Evolutionary conservation across 139 green algal species (phyloP), one percentile per base, ranked within the genome.

Genomic region (Diplosphaera chodatii): DNA sequence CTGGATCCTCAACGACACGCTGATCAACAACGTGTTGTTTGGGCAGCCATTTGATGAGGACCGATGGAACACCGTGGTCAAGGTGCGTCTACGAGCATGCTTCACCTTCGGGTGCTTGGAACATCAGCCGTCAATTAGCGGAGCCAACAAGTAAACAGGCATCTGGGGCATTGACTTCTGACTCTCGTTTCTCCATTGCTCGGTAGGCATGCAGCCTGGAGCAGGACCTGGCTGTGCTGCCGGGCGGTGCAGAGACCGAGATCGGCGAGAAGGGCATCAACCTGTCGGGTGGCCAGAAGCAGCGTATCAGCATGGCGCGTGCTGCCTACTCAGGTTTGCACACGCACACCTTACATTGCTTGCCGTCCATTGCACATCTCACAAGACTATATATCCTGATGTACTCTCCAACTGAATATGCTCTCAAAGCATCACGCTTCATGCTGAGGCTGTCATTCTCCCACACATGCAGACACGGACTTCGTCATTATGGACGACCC

Each of bases 221-320:
- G 1, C 56, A 80, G 18, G 89, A 95, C 71, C 77, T 95, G 65
- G 84, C 84, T 27, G 82, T 75, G 37, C 78, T 96, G 68, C 83
- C 89, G 13, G 83, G 78, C 8, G 92, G 90, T 3, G 90, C 93
- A 32, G 71, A 91, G 28, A 97, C 93, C 1, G 93, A 98, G 80
- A 97, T 98, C 65, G 94, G 94, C 16, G 94, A 98, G 75, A 87
- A 91, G 55, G 94, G 94, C 25, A 83, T 96, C 25, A 97, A 94
- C 55, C 84, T 98, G 62, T 89, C 74, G 1, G 94, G 94, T 63
- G 92, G 94, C 1, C 92, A 98, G 86, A 96, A 96, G 83, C 88
- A 94, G 83, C 87, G 93, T 65, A 84, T 98, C 27, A 88, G 88
- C 28, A 86, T 98, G 37, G 93, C 93, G 0, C 80, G 93, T 22